A percentile compares a stretch with the other conserved stretches of the same genome.
These are phyloP conservation scores for Stachybotrys chlorohalonatus DNA, from an alignment of 2,329 filamentous ascomycete species.

Conservation along the genomic window DNA sequence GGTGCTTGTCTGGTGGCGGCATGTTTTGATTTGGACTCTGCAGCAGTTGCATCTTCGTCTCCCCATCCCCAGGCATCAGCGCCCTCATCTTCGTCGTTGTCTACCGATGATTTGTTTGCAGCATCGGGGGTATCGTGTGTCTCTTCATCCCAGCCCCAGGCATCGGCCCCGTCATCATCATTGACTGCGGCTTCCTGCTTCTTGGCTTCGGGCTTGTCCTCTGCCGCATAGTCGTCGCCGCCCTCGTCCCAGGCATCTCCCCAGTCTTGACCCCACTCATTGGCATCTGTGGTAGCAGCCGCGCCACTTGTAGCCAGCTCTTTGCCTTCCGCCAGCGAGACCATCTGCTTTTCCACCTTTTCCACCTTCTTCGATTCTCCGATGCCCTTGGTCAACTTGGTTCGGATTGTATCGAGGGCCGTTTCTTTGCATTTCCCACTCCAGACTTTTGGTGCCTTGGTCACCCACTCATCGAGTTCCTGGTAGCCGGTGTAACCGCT, in stretches of 20 bases:
- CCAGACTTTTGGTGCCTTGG: conserved; percentile 75
- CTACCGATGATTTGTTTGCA: conserved; percentile 6
- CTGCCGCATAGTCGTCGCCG: conserved; percentile 37
- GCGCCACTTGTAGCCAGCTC: conserved; percentile 49
- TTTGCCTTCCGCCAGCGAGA: conserved; percentile 58
- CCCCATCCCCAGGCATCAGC: conserved; percentile 80
- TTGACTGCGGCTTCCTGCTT: conserved; percentile 10
- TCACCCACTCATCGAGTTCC: conserved; percentile 70
- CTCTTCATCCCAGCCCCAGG: conserved; percentile 78
- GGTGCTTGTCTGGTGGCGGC: conserved; percentile 6
- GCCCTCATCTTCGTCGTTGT: conserved; percentile 35
- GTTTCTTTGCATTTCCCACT: conserved; percentile 73
- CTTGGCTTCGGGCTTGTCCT: conserved; percentile 11
- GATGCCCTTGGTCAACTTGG: conserved; percentile 57
- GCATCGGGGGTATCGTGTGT: conserved; percentile 14
- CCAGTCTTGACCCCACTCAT: conserved; percentile 72
- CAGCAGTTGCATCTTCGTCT: conserved; percentile 45
- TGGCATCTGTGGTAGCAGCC: conserved; percentile 31
- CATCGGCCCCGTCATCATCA: conserved; percentile 46
- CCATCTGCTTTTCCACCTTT: conserved; percentile 72
- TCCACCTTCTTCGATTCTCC: conserved; percentile 64
- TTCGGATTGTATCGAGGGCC: conserved; percentile 66
- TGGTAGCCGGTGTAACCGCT: conserved; percentile 54
- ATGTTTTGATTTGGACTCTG: conserved; percentile 11
- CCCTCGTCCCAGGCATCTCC: conserved; percentile 67